Evolutionary conservation across 192 early-diverging fungal genomes (phyloP), one percentile per base, ranked within the genome.

Genomic region (Dispira parvispora): DNA sequence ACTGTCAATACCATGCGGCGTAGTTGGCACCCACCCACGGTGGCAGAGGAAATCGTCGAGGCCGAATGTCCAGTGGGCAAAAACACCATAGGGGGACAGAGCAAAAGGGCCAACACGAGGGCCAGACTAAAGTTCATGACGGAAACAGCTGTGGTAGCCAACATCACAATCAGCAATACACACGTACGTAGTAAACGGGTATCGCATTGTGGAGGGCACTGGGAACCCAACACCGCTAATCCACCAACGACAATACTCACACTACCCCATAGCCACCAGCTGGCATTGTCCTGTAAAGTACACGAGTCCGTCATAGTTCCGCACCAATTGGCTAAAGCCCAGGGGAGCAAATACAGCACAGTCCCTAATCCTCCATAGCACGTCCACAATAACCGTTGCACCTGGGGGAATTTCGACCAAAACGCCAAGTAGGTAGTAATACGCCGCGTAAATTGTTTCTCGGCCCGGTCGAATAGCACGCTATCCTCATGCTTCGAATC

Each of bases 61-160:
- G 53, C 53, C 53, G 16, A 26, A 38, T 38, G 32, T 38, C 32
- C 32, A 38, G 6, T 38, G 14, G 78, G 72, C 50, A 85, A 80
- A 8, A 81, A 52, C 54, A 79, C 66, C 64, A 82, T 78, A 8
- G 87, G 87, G 13, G 86, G 66, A 1, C 80, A 74, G 8, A 78
- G 75, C 18, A 82, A 60, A 8, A 77, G 68, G 58, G 81, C 84
- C 43, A 79, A 67, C 16, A 64, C 69, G 5, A 86, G 75, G 0
- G 82, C 85, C 57, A 87, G 62, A 66, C 83, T 86, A 66, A 87
- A 85, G 68, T 89, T 89, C 45, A 87, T 74, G 6, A 84, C 75
- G 0, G 85, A 84, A 4, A 87, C 69, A 9, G 80, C 81, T 2
- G 83, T 80, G 26, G 86, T 75, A 3, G 75, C 61, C 49, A 84